Percentiles rank a stretch among this genome's conserved stretches.
Conservation (phyloP, 139 green algal species). For the Deuterostichococcus epilithicus region DNA sequence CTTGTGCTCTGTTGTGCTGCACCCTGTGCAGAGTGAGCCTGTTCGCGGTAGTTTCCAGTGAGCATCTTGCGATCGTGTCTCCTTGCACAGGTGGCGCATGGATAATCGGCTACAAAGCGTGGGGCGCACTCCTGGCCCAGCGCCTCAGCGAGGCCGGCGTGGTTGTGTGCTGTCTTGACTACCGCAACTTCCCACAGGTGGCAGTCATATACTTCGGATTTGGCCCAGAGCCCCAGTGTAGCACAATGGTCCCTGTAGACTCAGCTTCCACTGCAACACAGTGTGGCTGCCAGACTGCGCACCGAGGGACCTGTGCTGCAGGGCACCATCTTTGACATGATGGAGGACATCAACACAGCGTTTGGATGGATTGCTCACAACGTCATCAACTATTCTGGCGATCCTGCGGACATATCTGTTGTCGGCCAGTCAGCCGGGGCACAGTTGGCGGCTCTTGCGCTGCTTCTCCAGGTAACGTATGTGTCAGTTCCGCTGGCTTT, state of each 20-base stretch:
- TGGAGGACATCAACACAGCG: constrained; percentile 86
- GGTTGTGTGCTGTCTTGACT: constrained; percentile 88
- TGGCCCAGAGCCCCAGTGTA: too few species aligned
- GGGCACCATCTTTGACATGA: constrained; percentile 78
- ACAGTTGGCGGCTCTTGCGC: constrained; percentile 70
- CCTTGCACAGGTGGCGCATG: constrained; percentile 72
- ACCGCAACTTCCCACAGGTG: constrained; percentile 94
- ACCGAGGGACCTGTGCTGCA: constrained; percentile 32
- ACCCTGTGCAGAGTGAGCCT: neutral
- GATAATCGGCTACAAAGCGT: constrained; percentile 95
- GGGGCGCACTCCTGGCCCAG: constrained; percentile 82
- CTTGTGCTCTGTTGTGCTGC: neutral
- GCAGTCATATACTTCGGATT: too few species aligned
- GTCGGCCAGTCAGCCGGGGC: constrained; percentile 86
- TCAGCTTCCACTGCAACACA: neutral
- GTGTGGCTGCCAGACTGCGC: too few species aligned
- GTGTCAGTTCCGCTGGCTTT: too few species aligned
- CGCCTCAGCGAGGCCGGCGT: constrained; percentile 77
- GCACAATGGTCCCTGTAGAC: neutral
- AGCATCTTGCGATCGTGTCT: neutral
- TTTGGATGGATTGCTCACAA: constrained; percentile 80
- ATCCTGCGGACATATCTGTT: constrained; percentile 68
- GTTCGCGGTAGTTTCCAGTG: neutral
- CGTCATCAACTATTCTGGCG: constrained; percentile 61
- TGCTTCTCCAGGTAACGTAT: constrained; percentile 81